These are phyloP conservation scores for peach (Prunus persica) DNA, from an alignment of 306 rosid genomes.

Conservation along the genomic window DNA sequence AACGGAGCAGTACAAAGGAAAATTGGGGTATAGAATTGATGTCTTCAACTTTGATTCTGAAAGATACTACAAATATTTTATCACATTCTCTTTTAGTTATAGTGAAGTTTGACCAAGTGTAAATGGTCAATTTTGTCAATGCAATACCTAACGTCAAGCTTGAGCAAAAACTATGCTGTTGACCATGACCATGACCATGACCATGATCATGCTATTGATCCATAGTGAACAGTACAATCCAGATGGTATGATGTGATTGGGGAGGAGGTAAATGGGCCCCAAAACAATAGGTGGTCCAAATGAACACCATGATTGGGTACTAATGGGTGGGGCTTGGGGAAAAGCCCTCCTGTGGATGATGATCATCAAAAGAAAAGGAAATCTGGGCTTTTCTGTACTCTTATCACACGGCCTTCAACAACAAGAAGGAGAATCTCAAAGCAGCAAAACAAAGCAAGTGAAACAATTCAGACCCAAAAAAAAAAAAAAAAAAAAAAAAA, in stretches of 20 bases:
- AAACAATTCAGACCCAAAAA: too few species aligned
- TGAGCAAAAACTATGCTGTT: not conserved
- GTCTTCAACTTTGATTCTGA: too few species aligned
- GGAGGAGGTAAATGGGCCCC: not conserved
- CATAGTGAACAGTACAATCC: not conserved
- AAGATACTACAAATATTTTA: too few species aligned
- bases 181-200: not conserved
- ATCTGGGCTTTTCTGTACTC: not conserved
- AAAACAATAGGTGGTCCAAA: not conserved
- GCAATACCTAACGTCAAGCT: not conserved
- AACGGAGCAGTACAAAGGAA: too few species aligned
- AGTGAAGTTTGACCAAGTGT: too few species aligned
- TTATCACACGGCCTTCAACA: not conserved
- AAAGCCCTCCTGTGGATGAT: not conserved
- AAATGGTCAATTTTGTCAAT: not conserved
- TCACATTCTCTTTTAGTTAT: too few species aligned
- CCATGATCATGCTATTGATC: not conserved
- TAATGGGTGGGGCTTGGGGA: constrained; percentile 3
- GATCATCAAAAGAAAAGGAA: not conserved
- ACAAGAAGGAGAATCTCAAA: not conserved
- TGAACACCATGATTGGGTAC: constrained; percentile 23
- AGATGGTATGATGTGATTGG: not conserved
- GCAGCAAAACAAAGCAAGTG: not conserved
- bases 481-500: too few species aligned
- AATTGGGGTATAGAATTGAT: too few species aligned